A percentile compares a stretch with the other conserved stretches of the same genome.
Conservation (phyloP, 768 basidiomycete genomes). For the Galerina marginata region DNA sequence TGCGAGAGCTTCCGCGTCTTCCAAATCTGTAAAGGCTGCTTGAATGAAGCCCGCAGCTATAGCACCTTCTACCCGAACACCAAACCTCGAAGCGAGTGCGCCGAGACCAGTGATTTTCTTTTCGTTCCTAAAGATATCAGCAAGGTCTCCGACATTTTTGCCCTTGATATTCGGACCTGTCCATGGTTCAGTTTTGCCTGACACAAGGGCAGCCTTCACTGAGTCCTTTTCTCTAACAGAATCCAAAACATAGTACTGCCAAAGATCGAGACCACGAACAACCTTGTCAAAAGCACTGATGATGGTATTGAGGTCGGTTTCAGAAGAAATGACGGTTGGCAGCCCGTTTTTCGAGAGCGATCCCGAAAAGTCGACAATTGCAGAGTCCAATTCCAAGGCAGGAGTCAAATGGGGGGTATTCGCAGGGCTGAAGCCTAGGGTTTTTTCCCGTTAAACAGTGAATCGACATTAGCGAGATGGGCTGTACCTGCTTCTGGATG, state of each 20-base stretch:
- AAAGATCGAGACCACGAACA: slow-evolving; percentile 73
- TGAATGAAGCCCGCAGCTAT: slow-evolving; percentile 78
- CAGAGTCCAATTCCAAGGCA: slow-evolving; percentile 91
- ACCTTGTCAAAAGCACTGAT: slow-evolving; percentile 64
- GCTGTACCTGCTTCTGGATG: slow-evolving; percentile 93
- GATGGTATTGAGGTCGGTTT: slow-evolving; percentile 71
- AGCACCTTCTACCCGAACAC: slow-evolving; percentile 63
- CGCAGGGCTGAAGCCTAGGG: slow-evolving; percentile 81
- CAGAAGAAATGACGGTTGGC: slow-evolving; percentile 69
- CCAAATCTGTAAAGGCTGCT: slow-evolving; percentile 62
- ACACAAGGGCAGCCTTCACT: slow-evolving; percentile 59
- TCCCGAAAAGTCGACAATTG: slow-evolving; percentile 80
- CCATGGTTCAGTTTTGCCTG: slow-evolving; percentile 60
- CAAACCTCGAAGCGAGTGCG: slow-evolving; percentile 68
- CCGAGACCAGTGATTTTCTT: slow-evolving; percentile 64
- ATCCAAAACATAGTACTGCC: slow-evolving; percentile 95
- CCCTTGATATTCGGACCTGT: slow-evolving; percentile 60
- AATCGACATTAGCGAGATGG: no score
- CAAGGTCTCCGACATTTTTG: slow-evolving; percentile 69
- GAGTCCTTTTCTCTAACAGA: slow-evolving; percentile 63
- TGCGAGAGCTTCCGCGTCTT: slow-evolving; percentile 57
- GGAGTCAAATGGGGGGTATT: slow-evolving; percentile 92
- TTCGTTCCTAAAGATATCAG: slow-evolving; percentile 59
- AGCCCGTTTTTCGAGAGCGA: slow-evolving; percentile 69
- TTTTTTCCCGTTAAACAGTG: neutral